Evolutionary conservation across 805 yeast species (phyloP).

Genomic region (Metschnikowia gelsemii): DNA sequence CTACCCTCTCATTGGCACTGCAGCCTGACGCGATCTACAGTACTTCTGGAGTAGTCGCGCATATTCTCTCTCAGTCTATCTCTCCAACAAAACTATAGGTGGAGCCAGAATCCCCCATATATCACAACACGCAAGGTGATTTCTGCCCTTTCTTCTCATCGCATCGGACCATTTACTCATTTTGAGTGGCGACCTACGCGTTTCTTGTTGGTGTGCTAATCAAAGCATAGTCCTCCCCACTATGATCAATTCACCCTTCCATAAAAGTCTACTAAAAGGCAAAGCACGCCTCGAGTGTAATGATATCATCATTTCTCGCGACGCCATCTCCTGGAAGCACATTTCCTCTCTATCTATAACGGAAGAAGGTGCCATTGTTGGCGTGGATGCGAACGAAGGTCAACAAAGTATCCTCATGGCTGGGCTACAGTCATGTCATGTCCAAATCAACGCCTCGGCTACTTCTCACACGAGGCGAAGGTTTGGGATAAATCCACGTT

Average conservation of each 20-base stretch:
- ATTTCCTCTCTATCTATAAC: conserved; percentile 30
- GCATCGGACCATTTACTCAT: not conserved
- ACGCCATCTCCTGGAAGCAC: conserved; percentile 37
- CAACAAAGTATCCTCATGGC: conserved; percentile 32
- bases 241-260: conserved; percentile 26
- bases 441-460: conserved; percentile 35
- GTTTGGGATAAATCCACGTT: conserved; percentile 9
- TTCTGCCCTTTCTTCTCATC: not conserved
- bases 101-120: not conserved
- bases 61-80: not conserved
- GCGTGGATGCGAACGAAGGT: conserved; percentile 30
- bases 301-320: conserved; percentile 38
- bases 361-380: conserved; percentile 34
- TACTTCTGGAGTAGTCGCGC: not conserved
- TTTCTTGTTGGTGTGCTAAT: no score
- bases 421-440: conserved; percentile 40
- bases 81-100: not conserved
- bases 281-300: conserved; percentile 36
- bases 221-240: not conserved
- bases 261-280: conserved; percentile 31
- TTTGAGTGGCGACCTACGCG: no score
- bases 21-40: not conserved
- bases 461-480: conserved; percentile 9
- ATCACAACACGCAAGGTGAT: not conserved
- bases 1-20: not conserved